Evolutionary conservation across 805 yeast genomes (phyloP), one percentile per base, ranked within the genome.

Genomic region (Soucietia sequanensis): DNA sequence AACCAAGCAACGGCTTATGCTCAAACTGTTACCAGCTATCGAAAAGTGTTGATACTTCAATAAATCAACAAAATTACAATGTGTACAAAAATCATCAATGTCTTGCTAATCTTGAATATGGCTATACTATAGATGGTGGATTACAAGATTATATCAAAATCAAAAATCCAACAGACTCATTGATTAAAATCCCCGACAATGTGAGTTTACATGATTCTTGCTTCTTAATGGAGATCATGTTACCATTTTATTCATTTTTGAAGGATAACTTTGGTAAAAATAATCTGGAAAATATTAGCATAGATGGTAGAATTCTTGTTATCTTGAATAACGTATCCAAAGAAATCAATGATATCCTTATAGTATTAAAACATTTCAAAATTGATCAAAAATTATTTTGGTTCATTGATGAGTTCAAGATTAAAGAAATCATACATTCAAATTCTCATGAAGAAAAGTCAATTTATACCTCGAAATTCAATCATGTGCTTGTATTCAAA

Each of bases 341-440:
- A 21, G 66, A 66, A 37, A 42, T 62, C n/a, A 66, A 66, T 46
- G 72, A 67, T 39, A 50, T 66, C 10, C 46, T 64, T 8, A 46
- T 66, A 23, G 63, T 65, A 6, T 38, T 62, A 23, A 56, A 52
- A 31, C 53, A 60, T 33, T 52, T 65, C 19, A 24, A 41, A 4
- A 26, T 56, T 6, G 30, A 38, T 9, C 50, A 48, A 27, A 27
- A 29, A 3, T 30, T 32, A 5, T 23, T 54, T 1, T 33, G 34
- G 5, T 36, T 56, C 5, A 9, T 56, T 7, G 59, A 53, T 30
- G 13, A 30, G 4, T 22, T 30, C 0, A 27, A 28, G 7, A 34
- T 48, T 15, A 26, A 35, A 7, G 28, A 31, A 7, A 8, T 21
- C 23, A 11, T 11, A 8, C 23, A 21, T 11, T n/a, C 15, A 7